phyloP scores from a whole-genome alignment of 2,329 filamentous ascomycete species.

The Waltergamsia citrina region DNA sequence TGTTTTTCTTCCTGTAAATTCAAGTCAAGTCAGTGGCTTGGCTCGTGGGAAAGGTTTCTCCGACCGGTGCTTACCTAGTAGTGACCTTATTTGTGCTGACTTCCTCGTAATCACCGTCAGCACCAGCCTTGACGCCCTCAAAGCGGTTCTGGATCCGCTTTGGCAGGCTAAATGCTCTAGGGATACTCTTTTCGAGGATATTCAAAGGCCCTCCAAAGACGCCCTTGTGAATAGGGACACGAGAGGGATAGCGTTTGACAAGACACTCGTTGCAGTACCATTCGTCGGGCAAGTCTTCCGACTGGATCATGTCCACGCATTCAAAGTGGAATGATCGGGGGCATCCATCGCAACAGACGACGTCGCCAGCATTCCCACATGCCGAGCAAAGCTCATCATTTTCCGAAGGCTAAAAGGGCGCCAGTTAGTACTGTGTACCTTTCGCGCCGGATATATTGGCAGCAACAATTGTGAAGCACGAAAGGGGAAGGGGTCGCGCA shows the following conservation, averaged over 20 bases:
- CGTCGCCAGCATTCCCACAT: slow-evolving; percentile 73
- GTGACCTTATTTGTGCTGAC: slow-evolving; percentile 43
- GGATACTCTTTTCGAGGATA: slow-evolving; percentile 57
- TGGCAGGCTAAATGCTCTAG: slow-evolving; percentile 65
- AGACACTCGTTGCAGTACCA: slow-evolving; percentile 79
- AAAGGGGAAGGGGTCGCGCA: neutral
- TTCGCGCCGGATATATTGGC: too few species aligned
- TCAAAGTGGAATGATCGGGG: slow-evolving; percentile 81
- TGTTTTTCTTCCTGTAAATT: slow-evolving; percentile 32
- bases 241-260: slow-evolving; percentile 36
- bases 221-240: slow-evolving; percentile 36
- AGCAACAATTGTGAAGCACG: too few species aligned
- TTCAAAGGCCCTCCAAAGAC: slow-evolving; percentile 55
- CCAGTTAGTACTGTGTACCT: slow-evolving; percentile 26
- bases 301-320: slow-evolving; percentile 75
- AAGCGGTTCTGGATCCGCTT: slow-evolving; percentile 64
- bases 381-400: slow-evolving; percentile 88
- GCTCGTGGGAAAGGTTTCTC: too few species aligned
- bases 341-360: slow-evolving; percentile 93
- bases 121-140: slow-evolving; percentile 66
- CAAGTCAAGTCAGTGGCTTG: too few species aligned
- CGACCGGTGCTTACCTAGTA: slow-evolving; percentile 45
- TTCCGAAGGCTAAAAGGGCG: slow-evolving; percentile 35
- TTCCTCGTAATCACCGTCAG: slow-evolving; percentile 76
- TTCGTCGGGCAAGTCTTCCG: slow-evolving; percentile 57